Base-by-base conservation (phyloP, 2,329 filamentous ascomycete species). In the Aspergillus glaucus region DNA sequence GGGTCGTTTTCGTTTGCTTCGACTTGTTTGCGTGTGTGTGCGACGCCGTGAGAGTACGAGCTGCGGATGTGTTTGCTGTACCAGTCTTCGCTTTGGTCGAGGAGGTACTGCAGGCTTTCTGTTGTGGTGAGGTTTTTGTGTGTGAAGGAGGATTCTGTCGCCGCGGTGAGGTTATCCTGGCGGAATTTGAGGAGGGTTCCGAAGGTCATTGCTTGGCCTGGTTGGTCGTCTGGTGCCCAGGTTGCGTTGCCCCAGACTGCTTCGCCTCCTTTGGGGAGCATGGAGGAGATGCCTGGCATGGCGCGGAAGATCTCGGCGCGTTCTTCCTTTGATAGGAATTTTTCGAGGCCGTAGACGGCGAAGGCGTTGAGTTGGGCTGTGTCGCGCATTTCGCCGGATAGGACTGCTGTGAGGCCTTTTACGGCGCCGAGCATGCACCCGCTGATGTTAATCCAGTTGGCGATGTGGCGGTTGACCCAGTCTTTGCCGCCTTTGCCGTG, bases 331-430 rank as follows among this genome's bases (percentile, higher is more conserved):
- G 85, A 91, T 43, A 98, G 75, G 66, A 98, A 98, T 64, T 93
- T 95, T 68, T 98, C 93, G 8, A 98, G 79, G 0, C 93, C 93
- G 61, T 97, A 97, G 1, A 98, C 92, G 7, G 93, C 93, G 66
- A 97, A 95, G 2, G 92, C 82, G 61, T 97, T 97, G 19, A 98
- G 80, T 68, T 97, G 93, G 1, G 92, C 93, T 0, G 93, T 98
- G 63, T 98, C 93, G 57, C 92, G 89, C 93, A 98, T 98, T 69
- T 98, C 93, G 26, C 93, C 93, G 0, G 91, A 96, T 1, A 98
- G 76, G 0, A 97, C 81, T 0, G 93, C 92, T 0, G 93, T 88
- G 32, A 97, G 73, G 50, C 87, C 92, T 72, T 98, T 98, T 50
- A 90, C 77, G 2, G 93, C 90, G 12, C 93, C 93, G 5, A 98